Conservation (phyloP, 2,329 filamentous ascomycete genomes). For the Botrytis tulipae region DNA sequence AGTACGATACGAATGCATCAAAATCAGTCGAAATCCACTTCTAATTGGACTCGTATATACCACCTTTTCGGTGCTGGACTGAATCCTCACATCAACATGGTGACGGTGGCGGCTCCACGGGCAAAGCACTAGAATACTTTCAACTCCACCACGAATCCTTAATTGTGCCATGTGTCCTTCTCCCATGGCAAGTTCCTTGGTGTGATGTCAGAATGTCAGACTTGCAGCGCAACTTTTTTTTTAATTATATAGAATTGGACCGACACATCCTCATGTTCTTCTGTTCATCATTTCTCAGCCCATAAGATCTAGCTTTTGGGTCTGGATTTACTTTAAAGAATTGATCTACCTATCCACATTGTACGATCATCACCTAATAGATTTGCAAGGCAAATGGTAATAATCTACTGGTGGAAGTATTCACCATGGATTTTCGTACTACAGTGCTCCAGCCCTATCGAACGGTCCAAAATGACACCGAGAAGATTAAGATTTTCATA, state of each 20-base stretch:
- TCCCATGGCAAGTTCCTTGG: background rate
- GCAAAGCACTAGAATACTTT: background rate
- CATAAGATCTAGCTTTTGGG: background rate
- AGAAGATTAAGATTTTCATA: background rate
- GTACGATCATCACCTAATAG: background rate
- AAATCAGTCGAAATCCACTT: background rate
- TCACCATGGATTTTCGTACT: background rate
- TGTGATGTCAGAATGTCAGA: background rate
- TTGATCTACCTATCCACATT: background rate
- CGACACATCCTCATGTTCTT: background rate
- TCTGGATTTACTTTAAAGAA: background rate
- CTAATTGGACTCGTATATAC: background rate
- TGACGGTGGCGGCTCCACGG: background rate
- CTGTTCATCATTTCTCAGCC: background rate
- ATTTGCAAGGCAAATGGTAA: background rate
- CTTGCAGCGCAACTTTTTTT: background rate
- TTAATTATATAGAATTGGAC: background rate
- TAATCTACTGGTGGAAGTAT: background rate
- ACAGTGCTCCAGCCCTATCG: background rate
- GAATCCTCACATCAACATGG: background rate
- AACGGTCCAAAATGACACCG: background rate
- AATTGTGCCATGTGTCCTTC: slow-evolving; percentile 1
- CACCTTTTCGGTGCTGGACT: background rate
- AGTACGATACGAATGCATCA: background rate
- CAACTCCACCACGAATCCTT: slow-evolving; percentile 2